A percentile compares a stretch with the other conserved stretches of the same genome.
phyloP scores from a whole-genome alignment of 2,329 filamentous ascomycete species.

The Microdochium bolleyi region DNA sequence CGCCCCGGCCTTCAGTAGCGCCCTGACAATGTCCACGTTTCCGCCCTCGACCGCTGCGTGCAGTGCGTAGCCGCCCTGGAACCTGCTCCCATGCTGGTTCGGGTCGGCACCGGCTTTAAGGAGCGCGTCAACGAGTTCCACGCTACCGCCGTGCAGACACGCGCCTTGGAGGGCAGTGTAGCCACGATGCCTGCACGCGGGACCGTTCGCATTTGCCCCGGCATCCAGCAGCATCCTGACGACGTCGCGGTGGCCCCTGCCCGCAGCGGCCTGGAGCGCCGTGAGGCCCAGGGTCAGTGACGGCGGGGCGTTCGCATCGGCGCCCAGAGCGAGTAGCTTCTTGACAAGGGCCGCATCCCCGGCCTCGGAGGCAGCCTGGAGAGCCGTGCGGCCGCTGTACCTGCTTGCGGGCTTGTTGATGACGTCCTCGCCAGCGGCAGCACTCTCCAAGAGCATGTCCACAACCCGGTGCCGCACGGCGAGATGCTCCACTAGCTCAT shows the following conservation, averaged over 20 bases:
- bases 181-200: slow-evolving; percentile 23
- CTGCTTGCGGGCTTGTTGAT: slow-evolving; percentile 17
- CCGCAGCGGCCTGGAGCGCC: slow-evolving; percentile 26
- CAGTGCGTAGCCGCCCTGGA: slow-evolving; percentile 26
- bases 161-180: slow-evolving; percentile 30
- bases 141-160: slow-evolving; percentile 16
- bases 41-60: slow-evolving; percentile 25
- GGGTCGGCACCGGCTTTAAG: slow-evolving; percentile 19
- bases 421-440: slow-evolving; percentile 5
- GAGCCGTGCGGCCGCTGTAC: slow-evolving; percentile 24
- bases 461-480: slow-evolving; percentile 6
- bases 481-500: not conserved
- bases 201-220: slow-evolving; percentile 23
- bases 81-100: slow-evolving; percentile 20
- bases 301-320: slow-evolving; percentile 21
- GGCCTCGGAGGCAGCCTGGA: slow-evolving; percentile 22
- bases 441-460: slow-evolving; percentile 9
- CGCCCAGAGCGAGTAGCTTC: slow-evolving; percentile 16
- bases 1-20: slow-evolving; percentile 25
- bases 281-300: slow-evolving; percentile 25
- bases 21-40: slow-evolving; percentile 12
- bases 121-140: slow-evolving; percentile 15
- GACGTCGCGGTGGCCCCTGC: slow-evolving; percentile 14
- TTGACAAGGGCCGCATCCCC: slow-evolving; percentile 16
- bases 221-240: slow-evolving; percentile 17